Evolutionary conservation across 768 basidiomycete genomes (phyloP), one percentile per base, ranked within the genome.

Genomic region (Lanmaoa rubissima): DNA sequence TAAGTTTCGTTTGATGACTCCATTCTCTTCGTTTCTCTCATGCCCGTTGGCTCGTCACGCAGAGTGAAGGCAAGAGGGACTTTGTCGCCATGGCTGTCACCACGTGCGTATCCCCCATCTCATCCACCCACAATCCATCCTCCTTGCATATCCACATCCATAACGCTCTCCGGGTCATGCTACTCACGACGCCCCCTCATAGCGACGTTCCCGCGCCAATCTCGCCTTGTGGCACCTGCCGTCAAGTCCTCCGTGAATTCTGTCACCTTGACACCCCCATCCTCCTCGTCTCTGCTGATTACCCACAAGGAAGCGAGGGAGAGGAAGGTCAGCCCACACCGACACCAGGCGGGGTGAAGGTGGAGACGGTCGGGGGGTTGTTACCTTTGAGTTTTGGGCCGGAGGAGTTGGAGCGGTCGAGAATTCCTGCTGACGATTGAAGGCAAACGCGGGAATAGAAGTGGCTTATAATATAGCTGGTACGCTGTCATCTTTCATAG

Each of bases 141-240:
- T 28, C 28, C 6, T 28, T 28, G 5, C 28, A 9, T 16, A 10
- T 34, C 5, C 10, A 48, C 19, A 21, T 4, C 7, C 41, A 28
- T n/a, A 13, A 43, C 17, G 19, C 24, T 31, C 26, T 10, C 38
- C 28, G 13, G 21, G 21, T 24, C 21, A 13, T 24, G 13, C 19
- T 51, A 10, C 8, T 64, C 14, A 3, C 12, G 48, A 10, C n/a
- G 21, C 21, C 21, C 35, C 13, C 32, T 3, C 11, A 1, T 34
- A 95, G 92, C 14, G 88, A 97, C 60, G 83, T 97, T 3, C 63
- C 79, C 0, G 67, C 77, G 0, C 68, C 86, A 0, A 75, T 90
- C 46, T 88, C 94, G 2, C 96, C 96, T 0, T 98, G 97, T 70
- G 96, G 96, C 2, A 85, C 95, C 46, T 99, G 95, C 64, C 87